A percentile compares a stretch with the other conserved stretches of the same genome.
Conservation (phyloP, 805 yeast genomes). For the Myxozyma monticola region DNA sequence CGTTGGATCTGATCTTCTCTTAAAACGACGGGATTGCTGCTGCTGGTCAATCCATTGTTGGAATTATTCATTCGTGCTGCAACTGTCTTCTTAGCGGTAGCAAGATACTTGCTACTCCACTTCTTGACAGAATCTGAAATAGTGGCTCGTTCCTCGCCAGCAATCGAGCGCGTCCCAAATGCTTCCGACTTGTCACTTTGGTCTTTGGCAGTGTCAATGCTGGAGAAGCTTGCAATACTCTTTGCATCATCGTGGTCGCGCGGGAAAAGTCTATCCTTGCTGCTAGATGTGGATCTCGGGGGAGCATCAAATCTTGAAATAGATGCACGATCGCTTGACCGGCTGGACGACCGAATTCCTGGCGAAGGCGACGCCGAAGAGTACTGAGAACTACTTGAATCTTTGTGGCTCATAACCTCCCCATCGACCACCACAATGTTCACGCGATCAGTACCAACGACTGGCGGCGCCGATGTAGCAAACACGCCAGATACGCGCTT, state of each 20-base stretch:
- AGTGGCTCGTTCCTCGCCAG: slow-evolving; percentile 14
- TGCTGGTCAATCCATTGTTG: slow-evolving; percentile 8
- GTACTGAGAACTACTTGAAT: slow-evolving; percentile 7
- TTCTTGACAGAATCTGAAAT: slow-evolving; percentile 26
- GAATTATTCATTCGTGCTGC: slow-evolving; percentile 8
- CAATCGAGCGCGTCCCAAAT: background rate
- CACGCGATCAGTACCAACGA: slow-evolving; percentile 26
- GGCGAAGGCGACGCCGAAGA: slow-evolving; percentile 17
- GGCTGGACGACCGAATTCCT: slow-evolving; percentile 20
- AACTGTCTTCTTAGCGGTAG: slow-evolving; percentile 25
- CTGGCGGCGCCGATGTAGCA: slow-evolving; percentile 26
- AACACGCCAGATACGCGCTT: slow-evolving; percentile 16
- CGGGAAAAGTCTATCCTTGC: slow-evolving; percentile 1
- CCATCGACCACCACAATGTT: slow-evolving; percentile 29
- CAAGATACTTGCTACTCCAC: slow-evolving; percentile 27
- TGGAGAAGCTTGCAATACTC: slow-evolving; percentile 4
- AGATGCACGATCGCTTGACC: slow-evolving; percentile 23
- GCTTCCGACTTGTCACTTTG: slow-evolving; percentile 4
- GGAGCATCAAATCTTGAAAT: slow-evolving; percentile 3
- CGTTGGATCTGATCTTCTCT: slow-evolving; percentile 22
- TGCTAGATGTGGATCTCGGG: background rate
- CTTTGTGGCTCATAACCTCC: slow-evolving; percentile 17
- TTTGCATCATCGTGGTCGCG: slow-evolving; percentile 6
- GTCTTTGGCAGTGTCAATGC: slow-evolving; percentile 13
- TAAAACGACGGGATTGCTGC: slow-evolving; percentile 11